phyloP scores from a whole-genome alignment of 805 yeast species.

The Wickerhamiella slavikovae region DNA sequence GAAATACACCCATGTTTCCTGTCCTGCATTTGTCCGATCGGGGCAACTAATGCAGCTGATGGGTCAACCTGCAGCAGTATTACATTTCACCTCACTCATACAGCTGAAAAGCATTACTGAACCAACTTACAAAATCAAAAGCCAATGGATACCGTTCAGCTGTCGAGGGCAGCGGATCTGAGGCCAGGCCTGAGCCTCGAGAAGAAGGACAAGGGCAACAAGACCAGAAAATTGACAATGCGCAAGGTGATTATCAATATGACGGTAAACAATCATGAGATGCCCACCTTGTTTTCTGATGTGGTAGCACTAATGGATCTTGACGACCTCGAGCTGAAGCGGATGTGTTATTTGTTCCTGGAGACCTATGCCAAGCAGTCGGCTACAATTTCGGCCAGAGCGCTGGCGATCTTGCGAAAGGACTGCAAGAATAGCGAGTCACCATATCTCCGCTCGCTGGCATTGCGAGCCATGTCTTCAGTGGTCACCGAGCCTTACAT shows the following conservation, averaged over 20 bases:
- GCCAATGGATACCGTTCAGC: constrained; percentile 3
- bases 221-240: constrained; percentile 27
- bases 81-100: too few relatives aligned
- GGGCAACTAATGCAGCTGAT: too few relatives aligned
- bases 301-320: constrained; percentile 27
- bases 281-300: constrained; percentile 46
- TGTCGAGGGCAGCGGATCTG: constrained; percentile 17
- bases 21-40: too few relatives aligned
- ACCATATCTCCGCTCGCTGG: constrained; percentile 33
- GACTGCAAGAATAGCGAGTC: constrained; percentile 27
- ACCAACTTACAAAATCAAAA: neutral
- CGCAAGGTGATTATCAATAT: constrained; percentile 66
- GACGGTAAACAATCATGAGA: constrained; percentile 63
- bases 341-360: constrained; percentile 49
- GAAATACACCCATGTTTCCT: neutral
- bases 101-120: neutral
- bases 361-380: constrained; percentile 37
- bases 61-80: too few relatives aligned
- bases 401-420: too few relatives aligned
- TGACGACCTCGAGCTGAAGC: constrained; percentile 48
- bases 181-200: constrained; percentile 17
- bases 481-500: constrained; percentile 34
- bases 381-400: constrained; percentile 29
- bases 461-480: constrained; percentile 42
- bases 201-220: constrained; percentile 17